Base-by-base conservation (phyloP, 768 basidiomycete genomes). In the Ramaria sp. region DNA sequence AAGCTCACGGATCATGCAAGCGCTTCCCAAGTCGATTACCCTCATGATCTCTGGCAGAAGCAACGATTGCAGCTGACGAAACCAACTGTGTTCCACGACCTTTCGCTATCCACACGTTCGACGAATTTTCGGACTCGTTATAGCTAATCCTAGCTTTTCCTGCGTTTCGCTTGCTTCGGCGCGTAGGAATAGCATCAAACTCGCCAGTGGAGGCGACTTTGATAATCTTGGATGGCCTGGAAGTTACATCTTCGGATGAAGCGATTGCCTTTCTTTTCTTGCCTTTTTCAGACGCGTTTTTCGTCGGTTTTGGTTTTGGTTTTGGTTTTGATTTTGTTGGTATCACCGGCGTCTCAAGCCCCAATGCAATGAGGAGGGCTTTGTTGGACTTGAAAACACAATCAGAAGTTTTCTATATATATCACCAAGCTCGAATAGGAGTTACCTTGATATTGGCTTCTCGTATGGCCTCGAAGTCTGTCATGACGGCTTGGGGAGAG, bases 81-180 rank as follows among this genome's bases (percentile, higher is more conserved):
- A 27, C 38, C 42, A 25, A 9, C 37, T 45, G 36, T 10, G 56
- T 10, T 18, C n/a, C 56, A 49, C 60, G 51, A 22, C 60, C 60
- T 27, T 63, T 59, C 25, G 60, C 43, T 47, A 41, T 41, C 2
- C 34, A 22, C 27, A 56, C 25, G 6, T 44, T 39, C 13, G 25
- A 22, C 55, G 38, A 34, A 50, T 12, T 63, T 25, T 68, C 70
- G 57, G 81, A 78, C 22, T 65, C 68, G 3, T 63, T 73, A 64
- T 85, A 83, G 65, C 84, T 72, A 3, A 80, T 64, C 13, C 62
- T 66, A 15, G 42, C 44, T 60, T 80, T 84, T 1, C 79, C 82
- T 3, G 73, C 70, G 58, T 81, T 81, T 48, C 88, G 75, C 42
- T 76, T 69, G 63, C 88, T 90, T 50, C 89, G 72, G n/a, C 88